A percentile compares a stretch with the other conserved stretches of the same genome.
phyloP scores from a whole-genome alignment of 352 stramenopile species.

The Nothophytophthora sp. region DNA sequence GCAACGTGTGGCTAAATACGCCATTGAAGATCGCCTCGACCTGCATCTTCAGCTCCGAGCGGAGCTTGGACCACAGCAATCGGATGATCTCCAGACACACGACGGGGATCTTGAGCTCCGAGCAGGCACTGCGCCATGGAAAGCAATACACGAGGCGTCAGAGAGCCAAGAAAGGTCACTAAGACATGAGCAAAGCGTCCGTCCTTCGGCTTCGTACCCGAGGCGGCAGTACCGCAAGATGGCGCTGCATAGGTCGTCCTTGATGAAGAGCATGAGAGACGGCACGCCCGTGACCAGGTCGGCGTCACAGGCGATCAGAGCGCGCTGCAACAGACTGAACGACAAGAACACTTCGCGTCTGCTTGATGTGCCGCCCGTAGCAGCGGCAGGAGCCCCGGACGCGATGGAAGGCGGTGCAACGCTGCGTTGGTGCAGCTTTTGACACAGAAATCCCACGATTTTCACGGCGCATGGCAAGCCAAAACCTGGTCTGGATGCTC shows the following conservation, averaged over 20 bases:
- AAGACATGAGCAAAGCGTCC: too few relatives aligned
- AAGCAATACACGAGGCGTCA: not conserved
- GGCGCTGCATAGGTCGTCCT: conserved; percentile 81
- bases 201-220: conserved; percentile 57
- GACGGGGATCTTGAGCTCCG: conserved; percentile 57
- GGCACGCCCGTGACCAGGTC: conserved; percentile 48
- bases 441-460: conserved; percentile 76
- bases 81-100: conserved; percentile 64
- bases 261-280: conserved; percentile 81
- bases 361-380: conserved; percentile 21
- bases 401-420: conserved; percentile 23
- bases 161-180: too few relatives aligned
- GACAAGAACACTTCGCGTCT: conserved; percentile 72
- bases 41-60: conserved; percentile 77
- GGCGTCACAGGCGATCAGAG: conserved; percentile 56
- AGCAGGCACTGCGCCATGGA: conserved; percentile 36
- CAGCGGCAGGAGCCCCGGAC: conserved; percentile 12
- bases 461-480: conserved; percentile 79
- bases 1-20: conserved; percentile 66
- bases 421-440: conserved; percentile 69
- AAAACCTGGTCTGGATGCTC: conserved; percentile 38
- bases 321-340: conserved; percentile 61
- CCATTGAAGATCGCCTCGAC: conserved; percentile 75
- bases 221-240: conserved; percentile 74
- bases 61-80: conserved; percentile 77